Conservation (phyloP, 176 grass and related monocot species). For the Hordeum vulgare region MorexV3_pseudomolecules_assembly NC_058522.1:517246873-517247372, state of each 20-base stretch:
- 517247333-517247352: slow-evolving; percentile 23
- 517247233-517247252: background rate
- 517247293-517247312: slow-evolving; percentile 15
- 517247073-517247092: slow-evolving; percentile 15
- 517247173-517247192: background rate
- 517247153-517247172: slow-evolving; percentile 25
- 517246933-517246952: slow-evolving; percentile 26
- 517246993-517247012: background rate
- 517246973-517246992: background rate
- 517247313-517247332: slow-evolving; percentile 22
- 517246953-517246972: slow-evolving; percentile 37
- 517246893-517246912: slow-evolving; percentile 14
- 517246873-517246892: background rate
- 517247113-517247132: background rate
- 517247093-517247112: slow-evolving; percentile 6
- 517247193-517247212: no score
- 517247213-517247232: no score
- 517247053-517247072: slow-evolving; percentile 5
- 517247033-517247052: slow-evolving; percentile 12
- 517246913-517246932: slow-evolving; percentile 29
- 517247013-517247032: background rate
- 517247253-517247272: slow-evolving; percentile 47
- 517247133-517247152: slow-evolving; percentile 14
- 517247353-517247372: slow-evolving; percentile 13
- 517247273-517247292: slow-evolving; percentile 72